phyloP scores from a whole-genome alignment of 202 grass and related monocot genomes.

The Hordeum pubiflorum region DNA sequence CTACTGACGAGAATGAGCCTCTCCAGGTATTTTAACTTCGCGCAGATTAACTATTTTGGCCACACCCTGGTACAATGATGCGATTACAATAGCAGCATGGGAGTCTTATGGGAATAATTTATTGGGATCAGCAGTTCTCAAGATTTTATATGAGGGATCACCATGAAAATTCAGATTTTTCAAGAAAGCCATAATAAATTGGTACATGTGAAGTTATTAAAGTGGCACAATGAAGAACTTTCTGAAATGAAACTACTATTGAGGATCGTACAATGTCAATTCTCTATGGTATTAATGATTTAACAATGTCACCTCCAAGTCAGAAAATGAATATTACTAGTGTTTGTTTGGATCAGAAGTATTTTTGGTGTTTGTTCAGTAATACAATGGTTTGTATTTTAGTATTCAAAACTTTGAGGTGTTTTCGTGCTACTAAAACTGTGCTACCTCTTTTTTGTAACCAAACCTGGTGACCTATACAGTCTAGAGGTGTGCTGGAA shows the following conservation, averaged over 20 bases:
- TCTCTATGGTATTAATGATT: neutral
- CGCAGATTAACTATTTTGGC: neutral
- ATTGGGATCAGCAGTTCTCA: neutral
- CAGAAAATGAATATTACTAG: neutral
- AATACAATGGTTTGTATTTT: neutral
- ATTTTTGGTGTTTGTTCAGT: neutral
- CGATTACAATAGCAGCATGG: neutral
- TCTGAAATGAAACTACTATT: slow-evolving; percentile 10
- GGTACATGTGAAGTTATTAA: neutral
- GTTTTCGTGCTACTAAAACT: neutral
- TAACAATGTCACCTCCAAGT: neutral
- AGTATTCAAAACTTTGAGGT: neutral
- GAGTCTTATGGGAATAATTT: neutral
- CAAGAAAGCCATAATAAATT: neutral
- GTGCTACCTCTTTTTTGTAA: neutral
- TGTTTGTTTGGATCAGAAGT: neutral
- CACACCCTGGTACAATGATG: neutral
- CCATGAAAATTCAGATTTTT: neutral
- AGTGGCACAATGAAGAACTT: neutral
- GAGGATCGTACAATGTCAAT: neutral
- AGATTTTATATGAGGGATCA: neutral
- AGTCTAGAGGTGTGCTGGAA: neutral
- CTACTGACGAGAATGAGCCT: slow-evolving; percentile 90
- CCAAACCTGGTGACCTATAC: neutral
- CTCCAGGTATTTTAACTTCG: slow-evolving; percentile 49